Evolutionary conservation across 2,329 filamentous ascomycete species (phyloP).

Genomic region (Immersiporthe knoxdaviesiana): DNA sequence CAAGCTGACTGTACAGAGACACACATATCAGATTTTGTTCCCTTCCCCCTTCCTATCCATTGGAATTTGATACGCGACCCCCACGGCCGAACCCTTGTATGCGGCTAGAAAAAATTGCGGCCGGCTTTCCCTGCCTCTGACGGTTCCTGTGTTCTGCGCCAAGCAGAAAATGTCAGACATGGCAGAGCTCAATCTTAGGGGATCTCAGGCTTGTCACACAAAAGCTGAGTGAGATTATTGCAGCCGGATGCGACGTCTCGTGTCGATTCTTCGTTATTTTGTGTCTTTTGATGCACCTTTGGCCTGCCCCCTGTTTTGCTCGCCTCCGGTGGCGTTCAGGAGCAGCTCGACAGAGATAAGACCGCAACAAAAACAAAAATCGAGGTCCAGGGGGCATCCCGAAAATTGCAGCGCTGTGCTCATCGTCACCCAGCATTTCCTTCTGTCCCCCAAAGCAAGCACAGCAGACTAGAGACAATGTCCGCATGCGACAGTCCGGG

Average conservation of each 20-base stretch:
- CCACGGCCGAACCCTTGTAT: conserved; percentile 26
- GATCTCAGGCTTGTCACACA: neutral
- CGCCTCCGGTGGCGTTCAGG: neutral
- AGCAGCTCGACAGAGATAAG: neutral
- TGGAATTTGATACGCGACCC: conserved; percentile 24
- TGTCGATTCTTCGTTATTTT: neutral
- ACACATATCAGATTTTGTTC: neutral
- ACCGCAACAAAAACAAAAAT: no score
- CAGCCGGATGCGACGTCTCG: neutral
- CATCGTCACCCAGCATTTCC: neutral
- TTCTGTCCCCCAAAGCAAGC: neutral
- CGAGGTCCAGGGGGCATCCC: no score
- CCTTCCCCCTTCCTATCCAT: no score
- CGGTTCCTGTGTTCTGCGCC: conserved; percentile 20
- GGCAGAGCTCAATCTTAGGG: conserved; percentile 12
- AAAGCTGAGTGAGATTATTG: neutral
- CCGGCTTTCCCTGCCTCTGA: conserved; percentile 15
- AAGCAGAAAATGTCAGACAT: conserved; percentile 14
- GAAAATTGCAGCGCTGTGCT: neutral
- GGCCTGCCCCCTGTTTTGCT: no score
- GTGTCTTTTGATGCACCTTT: no score
- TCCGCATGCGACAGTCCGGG: neutral
- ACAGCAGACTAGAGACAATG: neutral
- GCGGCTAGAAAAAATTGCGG: conserved; percentile 28
- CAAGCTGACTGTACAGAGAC: neutral